Base-by-base conservation (phyloP, 257 asterid species). In the Solanum virginianum region DNA sequence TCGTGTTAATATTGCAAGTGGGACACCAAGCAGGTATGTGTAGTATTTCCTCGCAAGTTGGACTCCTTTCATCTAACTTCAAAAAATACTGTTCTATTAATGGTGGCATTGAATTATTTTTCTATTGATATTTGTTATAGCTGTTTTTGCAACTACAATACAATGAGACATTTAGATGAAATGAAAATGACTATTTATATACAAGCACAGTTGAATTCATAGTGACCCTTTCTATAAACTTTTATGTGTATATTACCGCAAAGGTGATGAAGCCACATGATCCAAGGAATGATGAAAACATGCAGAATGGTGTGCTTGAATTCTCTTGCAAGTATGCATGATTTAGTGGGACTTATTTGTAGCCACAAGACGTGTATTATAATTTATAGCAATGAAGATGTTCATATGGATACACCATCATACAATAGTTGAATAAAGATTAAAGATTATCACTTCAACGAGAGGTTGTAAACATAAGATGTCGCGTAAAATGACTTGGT, bases 1-100 rank as follows among this genome's bases (percentile, higher is more conserved):
- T 53, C 98, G 94, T 41, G 94, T 95, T 55, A 95, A 97, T 91
- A 91, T 97, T 89, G 98, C 98, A 74, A 88, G 98, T 89, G 99
- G 99, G 85, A 95, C 99, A 1, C 98, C 98, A 56, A 97, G 90
- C 93, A 95, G 99, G 99, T 96, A 74, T 68, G 82, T 74, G 59
- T 75, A 60, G 82, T 75, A 41, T 49, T 81, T 83, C 80, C 65
- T 51, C 16, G 83, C 10, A 26, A 79, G 49, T 77, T 79, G 47
- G 26, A 22, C 24, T 15, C 54, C 24, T 81, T 65, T 82, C 85
- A 39, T 60, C 56, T 54, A 82, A 16, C 53, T 88, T 80, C 0
- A 39, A 36, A 36, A 69, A 17, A 8, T 39, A 36, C 49, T 10
- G 12, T 17, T 69, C 36, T 36, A 74, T 22, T 59, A 22, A 74